phyloP scores from a whole-genome alignment of 495 filamentous ascomycete species.

The Aspergillus affinis region DNA sequence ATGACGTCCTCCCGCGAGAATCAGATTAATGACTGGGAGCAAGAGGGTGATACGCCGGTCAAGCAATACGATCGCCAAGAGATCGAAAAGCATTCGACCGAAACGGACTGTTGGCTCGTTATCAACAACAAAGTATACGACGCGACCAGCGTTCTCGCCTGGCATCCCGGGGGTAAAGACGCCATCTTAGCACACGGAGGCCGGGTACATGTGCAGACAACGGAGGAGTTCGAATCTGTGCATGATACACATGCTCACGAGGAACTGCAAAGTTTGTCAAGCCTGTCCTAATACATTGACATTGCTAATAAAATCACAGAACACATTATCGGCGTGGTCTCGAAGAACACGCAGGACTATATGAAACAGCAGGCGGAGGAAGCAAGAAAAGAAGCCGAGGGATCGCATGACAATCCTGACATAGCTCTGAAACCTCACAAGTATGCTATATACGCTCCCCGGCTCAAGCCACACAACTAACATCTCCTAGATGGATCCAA shows the following conservation, averaged over 20 bases:
- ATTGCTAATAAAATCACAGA: constrained; percentile 17
- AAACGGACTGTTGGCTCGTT: constrained; percentile 77
- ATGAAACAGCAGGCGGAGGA: constrained; percentile 30
- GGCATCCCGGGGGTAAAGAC: constrained; percentile 34
- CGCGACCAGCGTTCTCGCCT: constrained; percentile 48
- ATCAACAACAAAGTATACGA: constrained; percentile 85
- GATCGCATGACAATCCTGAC: constrained; percentile 5
- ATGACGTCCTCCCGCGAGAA: constrained; percentile 25
- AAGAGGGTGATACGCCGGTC: constrained; percentile 21
- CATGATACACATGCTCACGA: constrained; percentile 35
- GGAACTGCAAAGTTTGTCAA: constrained; percentile 25
- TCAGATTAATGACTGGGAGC: constrained; percentile 23
- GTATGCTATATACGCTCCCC: constrained; percentile 2
- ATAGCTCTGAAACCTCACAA: constrained; percentile 23
- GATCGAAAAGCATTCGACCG: constrained; percentile 63
- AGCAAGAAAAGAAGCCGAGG: constrained; percentile 17
- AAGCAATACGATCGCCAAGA: constrained; percentile 48
- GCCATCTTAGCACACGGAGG: constrained; percentile 34
- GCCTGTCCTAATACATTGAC: neutral
- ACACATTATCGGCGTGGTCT: constrained; percentile 35
- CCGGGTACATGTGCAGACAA: constrained; percentile 29
- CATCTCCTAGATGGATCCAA: constrained; percentile 16
- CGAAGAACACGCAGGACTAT: constrained; percentile 33
- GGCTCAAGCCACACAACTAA: neutral
- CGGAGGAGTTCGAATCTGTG: constrained; percentile 32